Conservation (phyloP, 306 rosid species). For the Pueraria montana region DNA sequence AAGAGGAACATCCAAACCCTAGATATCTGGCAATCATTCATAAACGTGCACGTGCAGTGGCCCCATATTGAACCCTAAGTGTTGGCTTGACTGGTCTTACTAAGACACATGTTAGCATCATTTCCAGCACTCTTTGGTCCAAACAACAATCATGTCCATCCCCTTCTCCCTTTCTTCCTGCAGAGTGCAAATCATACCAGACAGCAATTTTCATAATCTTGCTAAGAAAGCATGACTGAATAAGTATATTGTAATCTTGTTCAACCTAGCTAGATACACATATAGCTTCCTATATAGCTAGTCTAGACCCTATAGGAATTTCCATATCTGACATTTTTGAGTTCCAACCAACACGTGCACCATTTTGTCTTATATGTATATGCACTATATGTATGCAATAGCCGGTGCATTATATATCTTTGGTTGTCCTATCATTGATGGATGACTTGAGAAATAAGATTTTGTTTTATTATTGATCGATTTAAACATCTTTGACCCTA, state of each 20-base stretch:
- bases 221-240: constrained; percentile 23
- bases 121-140: constrained; percentile 51
- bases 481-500: constrained; percentile 21
- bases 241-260: constrained; percentile 42
- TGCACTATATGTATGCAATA: background rate
- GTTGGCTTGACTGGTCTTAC: constrained; percentile 76
- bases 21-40: constrained; percentile 62
- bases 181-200: constrained; percentile 35
- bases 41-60: constrained; percentile 71
- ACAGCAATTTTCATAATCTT: constrained; percentile 31
- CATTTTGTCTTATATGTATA: constrained; percentile 35
- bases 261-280: constrained; percentile 29
- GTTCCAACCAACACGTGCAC: constrained; percentile 46
- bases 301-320: constrained; percentile 39
- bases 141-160: constrained; percentile 28
- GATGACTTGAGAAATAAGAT: background rate
- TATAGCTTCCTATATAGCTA: constrained; percentile 46
- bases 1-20: constrained; percentile 39
- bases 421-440: constrained; percentile 10
- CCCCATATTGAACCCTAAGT: constrained; percentile 64
- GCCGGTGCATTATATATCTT: constrained; percentile 15
- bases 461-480: constrained; percentile 16
- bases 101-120: constrained; percentile 49
- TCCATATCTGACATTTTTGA: constrained; percentile 38
- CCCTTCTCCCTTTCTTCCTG: constrained; percentile 1